Base-by-base conservation (phyloP, 371 early-diverging fungal genomes). In the Smittium culicis region DNA sequence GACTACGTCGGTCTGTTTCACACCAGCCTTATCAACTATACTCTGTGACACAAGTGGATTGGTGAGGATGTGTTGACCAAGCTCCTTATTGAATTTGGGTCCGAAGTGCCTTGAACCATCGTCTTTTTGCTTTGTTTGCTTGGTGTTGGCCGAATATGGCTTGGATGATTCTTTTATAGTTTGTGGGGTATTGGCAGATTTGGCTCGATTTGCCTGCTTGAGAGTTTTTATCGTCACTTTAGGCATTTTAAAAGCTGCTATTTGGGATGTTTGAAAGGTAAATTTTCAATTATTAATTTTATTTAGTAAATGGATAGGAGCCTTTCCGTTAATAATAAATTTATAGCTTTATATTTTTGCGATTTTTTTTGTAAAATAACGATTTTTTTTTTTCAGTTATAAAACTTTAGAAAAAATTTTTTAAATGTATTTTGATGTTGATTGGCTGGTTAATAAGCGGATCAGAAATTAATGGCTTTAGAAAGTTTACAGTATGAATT, bases 61-160 rank as follows among this genome's bases (percentile, higher is more conserved):
- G 75, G 96, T 99, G 71, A 99, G 81, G 77, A 99, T 97, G 74
- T 99, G 99, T 83, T 99, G 99, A 66, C 99, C 99, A 27, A 99
- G 86, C 70, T 90, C 87, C 80, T 99, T 99, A 84, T 99, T 98
- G 80, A 98, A 96, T 70, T 95, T 76, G 32, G 95, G 95, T 0
- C 78, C 78, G 71, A 78, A 78, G 64, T 78, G 78, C 61, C 78
- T 62, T 2, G 67, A 65, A 57, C 70, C 67, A 66, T 60, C 33
- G 25, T 68, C 61, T 32, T 71, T 59, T 16, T 30, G 35, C 25
- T 68, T 68, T 16, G 35, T 25, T 24, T 28, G 33, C 20, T 24
- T 34, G 14, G 66, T 54, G 30, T 68, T 54, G 32, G 25, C 45
- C 34, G 66, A 71, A 61, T 76, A 75, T 29, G 78, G 70, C 25